A percentile compares a stretch with the other conserved stretches of the same genome.
phyloP scores from a whole-genome alignment of 176 grass and related monocot species.

The Triticum urartu region DNA sequence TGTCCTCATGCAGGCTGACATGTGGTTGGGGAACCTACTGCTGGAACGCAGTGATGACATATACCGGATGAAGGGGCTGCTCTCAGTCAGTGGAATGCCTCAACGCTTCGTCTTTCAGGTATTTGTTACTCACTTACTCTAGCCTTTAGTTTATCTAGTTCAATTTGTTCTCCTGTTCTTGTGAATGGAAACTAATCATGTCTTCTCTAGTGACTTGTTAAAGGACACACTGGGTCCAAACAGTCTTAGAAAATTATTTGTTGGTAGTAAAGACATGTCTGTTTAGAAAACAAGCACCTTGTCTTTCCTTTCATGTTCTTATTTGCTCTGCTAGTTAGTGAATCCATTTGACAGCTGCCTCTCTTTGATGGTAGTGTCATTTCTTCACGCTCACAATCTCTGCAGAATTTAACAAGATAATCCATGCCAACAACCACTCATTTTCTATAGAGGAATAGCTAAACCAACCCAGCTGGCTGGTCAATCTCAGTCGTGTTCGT shows the following conservation, averaged over 20 bases:
- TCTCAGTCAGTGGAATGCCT: constrained; percentile 92
- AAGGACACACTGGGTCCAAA: background rate
- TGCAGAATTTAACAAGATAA: no score
- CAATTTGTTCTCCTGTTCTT: background rate
- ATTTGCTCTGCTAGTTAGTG: background rate
- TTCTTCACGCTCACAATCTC: no score
- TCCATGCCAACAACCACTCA: no score
- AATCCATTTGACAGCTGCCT: no score
- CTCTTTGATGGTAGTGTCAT: no score
- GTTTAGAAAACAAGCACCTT: background rate
- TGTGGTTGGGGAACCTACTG: constrained; percentile 92
- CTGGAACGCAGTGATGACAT: constrained; percentile 89
- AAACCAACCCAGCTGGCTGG: no score
- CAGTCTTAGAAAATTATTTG: background rate
- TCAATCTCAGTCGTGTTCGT: no score
- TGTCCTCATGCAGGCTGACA: constrained; percentile 66
- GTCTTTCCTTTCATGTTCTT: background rate
- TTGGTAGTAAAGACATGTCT: background rate
- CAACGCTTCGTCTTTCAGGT: constrained; percentile 98
- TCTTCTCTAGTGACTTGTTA: background rate
- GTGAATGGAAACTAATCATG: background rate
- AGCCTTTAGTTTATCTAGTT: background rate
- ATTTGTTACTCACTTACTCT: background rate
- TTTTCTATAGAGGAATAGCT: no score
- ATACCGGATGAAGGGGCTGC: constrained; percentile 94